Base-by-base conservation (phyloP, 1,284 basidiomycete genomes). In the Retiboletus flavoniger region DNA sequence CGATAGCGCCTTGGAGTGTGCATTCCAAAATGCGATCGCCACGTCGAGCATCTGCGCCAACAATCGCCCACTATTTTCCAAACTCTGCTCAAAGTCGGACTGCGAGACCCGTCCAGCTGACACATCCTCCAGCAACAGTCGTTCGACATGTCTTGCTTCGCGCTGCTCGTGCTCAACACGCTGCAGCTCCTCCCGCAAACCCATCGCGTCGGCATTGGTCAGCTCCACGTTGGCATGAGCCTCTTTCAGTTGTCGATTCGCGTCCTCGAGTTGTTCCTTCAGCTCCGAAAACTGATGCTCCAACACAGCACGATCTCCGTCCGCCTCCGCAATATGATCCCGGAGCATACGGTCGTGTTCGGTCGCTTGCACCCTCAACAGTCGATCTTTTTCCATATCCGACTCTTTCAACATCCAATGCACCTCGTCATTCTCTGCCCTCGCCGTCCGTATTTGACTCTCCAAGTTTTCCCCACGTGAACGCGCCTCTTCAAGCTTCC, bases 321-420 rank as follows among this genome's bases (percentile, higher is more conserved):
- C 91, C 7, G 93, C 91, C 68, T 96, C 93, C 2, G 91, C 91
- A 43, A 91, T 87, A 64, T 93, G 90, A 69, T 95, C 93, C 1
- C 92, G 81, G 67, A 97, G 83, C 47, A 87, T 79, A 16, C 89
- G 80, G 57, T 95, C 93, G 61, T 93, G 89, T 67, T 94, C 91
- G 7, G 79, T 83, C 5, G 88, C 85, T 66, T 93, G 90, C 6
- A 77, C 79, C 49, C 79, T 82, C 51, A 94, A 74, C 17, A 93
- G 75, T 19, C 85, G 76, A 58, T 95, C 91, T 66, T 91, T 88
- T 70, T 93, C 89, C 53, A 73, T 73, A 47, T 82, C 80, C 1
- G 87, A 82, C 53, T 89, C 83, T 50, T 74, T 78, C 47, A 94
- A 72, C 38, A 89, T 85, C 39, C 75, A 74, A 51, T 83, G 78